Conservation (phyloP, 371 early-diverging fungal genomes). For the Rhizopus delemar region DNA sequence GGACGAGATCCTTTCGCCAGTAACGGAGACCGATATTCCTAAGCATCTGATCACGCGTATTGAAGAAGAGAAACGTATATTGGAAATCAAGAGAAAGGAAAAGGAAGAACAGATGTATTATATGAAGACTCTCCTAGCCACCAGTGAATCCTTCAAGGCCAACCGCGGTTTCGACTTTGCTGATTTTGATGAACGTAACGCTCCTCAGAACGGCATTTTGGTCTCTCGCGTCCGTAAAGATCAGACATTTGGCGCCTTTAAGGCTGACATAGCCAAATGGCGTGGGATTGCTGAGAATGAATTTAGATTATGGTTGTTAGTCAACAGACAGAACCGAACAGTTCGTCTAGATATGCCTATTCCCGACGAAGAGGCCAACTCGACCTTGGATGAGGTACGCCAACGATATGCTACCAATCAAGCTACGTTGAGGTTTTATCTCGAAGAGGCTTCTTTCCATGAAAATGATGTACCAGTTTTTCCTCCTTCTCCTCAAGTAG, state of each 20-base stretch:
- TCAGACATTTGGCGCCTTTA: conserved; percentile 38
- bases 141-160: conserved; percentile 61
- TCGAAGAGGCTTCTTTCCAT: conserved; percentile 20
- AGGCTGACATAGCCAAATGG: conserved; percentile 24
- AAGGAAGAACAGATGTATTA: conserved; percentile 70
- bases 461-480: conserved; percentile 9
- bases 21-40: conserved; percentile 74
- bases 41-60: conserved; percentile 64
- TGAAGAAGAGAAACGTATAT: conserved; percentile 56
- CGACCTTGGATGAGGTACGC: conserved; percentile 30
- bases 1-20: conserved; percentile 70
- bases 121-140: conserved; percentile 57
- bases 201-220: conserved; percentile 13
- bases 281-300: conserved; percentile 48
- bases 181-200: conserved; percentile 35
- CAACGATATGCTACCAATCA: conserved; percentile 27
- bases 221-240: conserved; percentile 29
- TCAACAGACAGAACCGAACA: conserved; percentile 89
- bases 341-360: conserved; percentile 81
- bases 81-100: conserved; percentile 61
- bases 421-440: conserved; percentile 24
- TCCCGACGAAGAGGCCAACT: conserved; percentile 19
- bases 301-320: conserved; percentile 85
- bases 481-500: conserved; percentile 11
- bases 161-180: conserved; percentile 86